These are phyloP conservation scores for Neoarthrinium moseri DNA, from an alignment of 2,329 filamentous ascomycete genomes.

Conservation along the genomic window DNA sequence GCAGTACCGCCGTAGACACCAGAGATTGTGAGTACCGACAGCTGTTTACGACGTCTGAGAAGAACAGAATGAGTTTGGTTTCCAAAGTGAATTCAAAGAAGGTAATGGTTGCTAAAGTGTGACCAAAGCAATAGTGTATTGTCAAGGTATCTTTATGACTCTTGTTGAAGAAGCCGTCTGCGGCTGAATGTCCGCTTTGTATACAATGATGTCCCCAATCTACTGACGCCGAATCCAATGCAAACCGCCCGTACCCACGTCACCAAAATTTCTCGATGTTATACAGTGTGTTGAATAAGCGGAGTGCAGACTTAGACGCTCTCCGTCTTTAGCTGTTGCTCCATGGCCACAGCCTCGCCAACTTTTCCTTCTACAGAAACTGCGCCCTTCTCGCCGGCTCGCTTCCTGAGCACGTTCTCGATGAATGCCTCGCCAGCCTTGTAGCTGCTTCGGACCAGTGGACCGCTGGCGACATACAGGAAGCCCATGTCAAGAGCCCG, in stretches of 20 bases:
- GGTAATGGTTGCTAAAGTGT: too few relatives aligned
- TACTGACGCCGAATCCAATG: slow-evolving; percentile 7
- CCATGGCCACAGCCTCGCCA: slow-evolving; percentile 9
- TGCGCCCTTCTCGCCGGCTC: slow-evolving; percentile 46
- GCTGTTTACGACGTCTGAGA: too few relatives aligned
- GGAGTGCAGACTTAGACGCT: not conserved
- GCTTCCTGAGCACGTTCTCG: slow-evolving; percentile 93
- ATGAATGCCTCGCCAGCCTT: slow-evolving; percentile 99
- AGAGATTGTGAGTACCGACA: too few relatives aligned
- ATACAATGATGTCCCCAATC: too few relatives aligned
- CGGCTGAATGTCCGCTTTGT: too few relatives aligned
- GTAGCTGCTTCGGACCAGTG: slow-evolving; percentile 90
- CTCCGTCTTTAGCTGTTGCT: slow-evolving; percentile 7
- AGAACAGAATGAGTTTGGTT: too few relatives aligned
- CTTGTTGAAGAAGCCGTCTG: too few relatives aligned
- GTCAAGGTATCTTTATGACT: too few relatives aligned
- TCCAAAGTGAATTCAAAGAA: too few relatives aligned
- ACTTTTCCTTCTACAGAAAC: slow-evolving; percentile 4
- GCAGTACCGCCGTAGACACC: too few relatives aligned
- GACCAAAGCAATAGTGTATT: too few relatives aligned
- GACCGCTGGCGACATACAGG: slow-evolving; percentile 92
- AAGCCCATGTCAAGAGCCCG: slow-evolving; percentile 93
- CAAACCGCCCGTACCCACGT: not conserved
- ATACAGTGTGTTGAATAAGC: slow-evolving; percentile 9
- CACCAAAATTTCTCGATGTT: slow-evolving; percentile 1